Conservation (phyloP, 2,329 filamentous ascomycete genomes). For the Exserohilum turcica region DNA sequence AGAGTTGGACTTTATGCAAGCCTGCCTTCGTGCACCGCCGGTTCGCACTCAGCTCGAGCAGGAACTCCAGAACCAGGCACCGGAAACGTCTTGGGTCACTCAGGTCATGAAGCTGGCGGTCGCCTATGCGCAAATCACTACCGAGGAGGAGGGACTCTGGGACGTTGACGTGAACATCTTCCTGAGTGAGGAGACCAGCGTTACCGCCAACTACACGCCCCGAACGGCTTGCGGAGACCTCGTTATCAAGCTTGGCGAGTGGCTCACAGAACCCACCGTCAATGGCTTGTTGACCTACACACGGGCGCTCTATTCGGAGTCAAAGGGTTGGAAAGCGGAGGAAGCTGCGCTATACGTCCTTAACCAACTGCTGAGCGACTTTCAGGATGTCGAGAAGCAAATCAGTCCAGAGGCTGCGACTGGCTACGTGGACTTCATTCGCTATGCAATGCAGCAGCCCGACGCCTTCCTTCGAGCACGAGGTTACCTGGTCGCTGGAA, state of each 20-base stretch:
- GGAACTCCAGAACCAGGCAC: slow-evolving; percentile 67
- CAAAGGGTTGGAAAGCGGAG: slow-evolving; percentile 66
- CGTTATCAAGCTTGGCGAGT: slow-evolving; percentile 89
- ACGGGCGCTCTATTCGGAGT: slow-evolving; percentile 69
- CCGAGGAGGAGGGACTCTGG: slow-evolving; percentile 93
- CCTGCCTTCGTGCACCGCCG: slow-evolving; percentile 83
- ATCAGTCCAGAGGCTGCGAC: slow-evolving; percentile 72
- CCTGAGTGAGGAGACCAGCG: slow-evolving; percentile 90
- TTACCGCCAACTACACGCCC: slow-evolving; percentile 94
- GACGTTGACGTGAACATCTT: slow-evolving; percentile 96
- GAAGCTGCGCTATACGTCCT: slow-evolving; percentile 85
- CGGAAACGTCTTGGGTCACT: slow-evolving; percentile 72
- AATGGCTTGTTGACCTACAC: slow-evolving; percentile 81
- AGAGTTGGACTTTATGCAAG: slow-evolving; percentile 92
- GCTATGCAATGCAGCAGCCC: slow-evolving; percentile 72
- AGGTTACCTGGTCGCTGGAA: slow-evolving; percentile 84
- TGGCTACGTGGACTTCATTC: slow-evolving; percentile 79
- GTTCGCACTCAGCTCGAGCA: slow-evolving; percentile 88
- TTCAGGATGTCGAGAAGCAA: slow-evolving; percentile 74
- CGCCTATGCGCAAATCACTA: slow-evolving; percentile 85
- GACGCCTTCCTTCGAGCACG: slow-evolving; percentile 82
- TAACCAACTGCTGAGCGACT: slow-evolving; percentile 82
- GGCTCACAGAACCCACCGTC: slow-evolving; percentile 76
- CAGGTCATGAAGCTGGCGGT: slow-evolving; percentile 86
- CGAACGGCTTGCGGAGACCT: slow-evolving; percentile 91